These are phyloP conservation scores for Falciphora oryzae DNA, from an alignment of 2,329 filamentous ascomycete genomes.

Conservation along the genomic window DNA sequence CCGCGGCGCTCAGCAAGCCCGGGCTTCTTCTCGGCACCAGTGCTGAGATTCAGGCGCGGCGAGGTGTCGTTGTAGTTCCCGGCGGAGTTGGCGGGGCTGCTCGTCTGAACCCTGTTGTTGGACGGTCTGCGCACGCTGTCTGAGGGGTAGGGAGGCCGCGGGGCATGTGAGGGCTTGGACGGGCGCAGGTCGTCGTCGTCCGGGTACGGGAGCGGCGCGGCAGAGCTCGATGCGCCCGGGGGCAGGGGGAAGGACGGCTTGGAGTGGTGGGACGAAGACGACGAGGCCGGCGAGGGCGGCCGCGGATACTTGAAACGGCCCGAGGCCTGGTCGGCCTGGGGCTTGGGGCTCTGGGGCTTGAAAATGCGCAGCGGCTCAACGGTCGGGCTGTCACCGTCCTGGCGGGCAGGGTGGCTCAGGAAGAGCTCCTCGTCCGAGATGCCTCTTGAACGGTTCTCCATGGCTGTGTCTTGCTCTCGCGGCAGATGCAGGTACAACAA, in stretches of 20 bases:
- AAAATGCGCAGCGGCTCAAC: conserved; percentile 80
- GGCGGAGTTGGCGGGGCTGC: conserved; percentile 28
- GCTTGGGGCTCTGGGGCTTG: conserved; percentile 66
- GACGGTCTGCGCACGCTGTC: conserved; percentile 28
- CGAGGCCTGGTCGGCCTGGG: conserved; percentile 29
- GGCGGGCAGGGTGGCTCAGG: conserved; percentile 49
- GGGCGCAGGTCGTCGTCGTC: conserved; percentile 55
- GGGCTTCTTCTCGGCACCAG: conserved; percentile 47
- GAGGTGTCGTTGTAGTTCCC: conserved; percentile 43
- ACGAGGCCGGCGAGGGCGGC: conserved; percentile 33
- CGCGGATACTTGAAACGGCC: conserved; percentile 48
- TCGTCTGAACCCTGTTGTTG: conserved; percentile 27
- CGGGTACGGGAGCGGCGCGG: conserved; percentile 64
- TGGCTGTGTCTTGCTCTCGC: conserved; percentile 16
- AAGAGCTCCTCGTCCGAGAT: conserved; percentile 79
- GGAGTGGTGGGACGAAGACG: conserved; percentile 37
- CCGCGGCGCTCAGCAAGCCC: conserved; percentile 77
- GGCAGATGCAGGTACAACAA: conserved; percentile 14
- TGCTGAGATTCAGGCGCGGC: conserved; percentile 49
- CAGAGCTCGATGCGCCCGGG: conserved; percentile 65
- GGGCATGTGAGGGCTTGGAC: conserved; percentile 33
- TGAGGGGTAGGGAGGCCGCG: conserved; percentile 37
- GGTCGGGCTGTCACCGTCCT: conserved; percentile 64
- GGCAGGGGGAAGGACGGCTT: conserved; percentile 59
- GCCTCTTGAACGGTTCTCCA: conserved; percentile 53